Evolutionary conservation across 441 rosid species (phyloP).

Genomic region (Adansonia grandidieri): DNA sequence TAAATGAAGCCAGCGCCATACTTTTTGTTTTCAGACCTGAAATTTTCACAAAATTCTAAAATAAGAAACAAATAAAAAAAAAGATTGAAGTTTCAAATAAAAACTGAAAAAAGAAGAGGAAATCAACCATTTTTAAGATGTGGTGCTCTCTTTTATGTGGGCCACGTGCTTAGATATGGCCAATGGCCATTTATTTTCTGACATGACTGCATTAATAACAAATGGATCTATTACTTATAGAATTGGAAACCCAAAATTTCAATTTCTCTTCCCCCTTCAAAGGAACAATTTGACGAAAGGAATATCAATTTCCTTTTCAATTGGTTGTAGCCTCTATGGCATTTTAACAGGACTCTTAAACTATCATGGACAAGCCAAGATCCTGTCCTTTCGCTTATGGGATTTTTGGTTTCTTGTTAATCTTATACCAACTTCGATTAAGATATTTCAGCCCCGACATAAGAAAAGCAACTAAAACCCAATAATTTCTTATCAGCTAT

Average conservation of each 20-base stretch:
- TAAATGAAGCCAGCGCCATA: slow-evolving; percentile 32
- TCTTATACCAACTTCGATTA: slow-evolving; percentile 8
- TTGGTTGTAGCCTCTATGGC: background rate
- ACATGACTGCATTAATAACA: background rate
- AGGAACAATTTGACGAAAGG: background rate
- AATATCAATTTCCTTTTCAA: slow-evolving; percentile 7
- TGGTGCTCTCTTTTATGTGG: slow-evolving; percentile 20
- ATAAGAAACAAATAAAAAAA: background rate
- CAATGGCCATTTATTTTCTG: slow-evolving; percentile 25
- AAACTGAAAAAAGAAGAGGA: background rate
- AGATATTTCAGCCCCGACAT: slow-evolving; percentile 1
- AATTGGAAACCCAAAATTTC: background rate
- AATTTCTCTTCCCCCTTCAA: background rate
- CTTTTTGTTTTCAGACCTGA: slow-evolving; percentile 26
- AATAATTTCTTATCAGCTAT: background rate
- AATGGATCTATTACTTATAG: background rate
- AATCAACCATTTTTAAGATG: slow-evolving; percentile 9
- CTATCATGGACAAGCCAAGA: background rate
- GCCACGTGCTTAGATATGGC: slow-evolving; percentile 38
- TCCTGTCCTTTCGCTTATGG: slow-evolving; percentile 13
- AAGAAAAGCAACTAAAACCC: background rate
- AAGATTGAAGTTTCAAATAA: background rate
- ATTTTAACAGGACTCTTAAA: background rate
- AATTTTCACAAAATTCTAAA: slow-evolving; percentile 21
- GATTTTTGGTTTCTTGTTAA: background rate